Percentiles rank a stretch among this genome's conserved stretches.
Evolutionary conservation across 257 asterid species (phyloP).

Genomic region (Ligustrum vulgare): DNA sequence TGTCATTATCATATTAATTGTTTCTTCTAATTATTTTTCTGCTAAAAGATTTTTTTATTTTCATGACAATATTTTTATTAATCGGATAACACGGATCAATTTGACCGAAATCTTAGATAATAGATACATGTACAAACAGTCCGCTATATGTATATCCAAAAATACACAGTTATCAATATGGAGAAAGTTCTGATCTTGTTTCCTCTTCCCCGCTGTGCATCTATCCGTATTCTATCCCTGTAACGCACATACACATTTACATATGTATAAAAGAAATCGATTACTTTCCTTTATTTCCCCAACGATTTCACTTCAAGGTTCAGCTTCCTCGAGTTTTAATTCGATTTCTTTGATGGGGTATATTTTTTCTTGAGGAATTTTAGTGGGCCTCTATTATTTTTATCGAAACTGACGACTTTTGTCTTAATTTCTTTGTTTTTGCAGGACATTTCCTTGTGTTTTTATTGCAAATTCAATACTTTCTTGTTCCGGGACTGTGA

Average conservation of each 20-base stretch:
- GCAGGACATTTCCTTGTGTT: neutral
- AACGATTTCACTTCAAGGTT: constrained; percentile 34
- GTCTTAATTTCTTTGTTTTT: constrained; percentile 15
- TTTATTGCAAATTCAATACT: constrained; percentile 20
- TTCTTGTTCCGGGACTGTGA: constrained; percentile 15
- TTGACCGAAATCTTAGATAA: neutral
- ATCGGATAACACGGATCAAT: neutral
- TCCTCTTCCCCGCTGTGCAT: constrained; percentile 25
- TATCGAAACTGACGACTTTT: constrained; percentile 12
- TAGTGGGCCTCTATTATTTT: constrained; percentile 20
- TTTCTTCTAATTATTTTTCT: neutral
- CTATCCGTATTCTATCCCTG: constrained; percentile 6
- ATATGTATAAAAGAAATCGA: neutral
- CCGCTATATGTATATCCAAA: constrained; percentile 36
- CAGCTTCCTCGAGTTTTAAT: neutral
- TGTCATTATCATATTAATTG: neutral
- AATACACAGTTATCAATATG: constrained; percentile 37
- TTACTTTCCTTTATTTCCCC: constrained; percentile 3
- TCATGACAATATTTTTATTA: neutral
- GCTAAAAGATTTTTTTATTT: neutral
- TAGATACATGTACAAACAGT: constrained; percentile 22
- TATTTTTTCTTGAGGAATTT: constrained; percentile 20
- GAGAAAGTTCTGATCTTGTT: constrained; percentile 51
- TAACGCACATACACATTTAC: neutral
- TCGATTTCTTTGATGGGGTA: constrained; percentile 18